Evolutionary conservation across 768 basidiomycete genomes (phyloP), one percentile per base, ranked within the genome.

Genomic region (Mrakia gelida): DNA sequence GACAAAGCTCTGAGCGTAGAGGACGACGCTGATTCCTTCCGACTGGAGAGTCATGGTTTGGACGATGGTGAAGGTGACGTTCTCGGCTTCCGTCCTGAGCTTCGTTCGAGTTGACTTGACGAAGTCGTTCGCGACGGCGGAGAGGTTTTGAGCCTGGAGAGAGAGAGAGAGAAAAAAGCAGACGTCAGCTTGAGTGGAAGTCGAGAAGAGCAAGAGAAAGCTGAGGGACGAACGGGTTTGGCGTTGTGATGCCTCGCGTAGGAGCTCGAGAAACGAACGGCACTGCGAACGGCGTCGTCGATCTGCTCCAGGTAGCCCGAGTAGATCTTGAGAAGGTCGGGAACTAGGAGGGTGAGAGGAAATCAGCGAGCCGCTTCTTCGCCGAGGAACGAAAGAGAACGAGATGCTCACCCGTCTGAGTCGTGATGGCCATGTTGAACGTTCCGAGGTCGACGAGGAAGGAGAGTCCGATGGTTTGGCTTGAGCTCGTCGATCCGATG

Each of bases 391-490:
- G 56, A 23, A 81, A 62, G 81, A 80, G n/a, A 83, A 74, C 38
- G 2, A 83, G 80, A 18, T 78, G 52, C 23, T 83, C 81, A 43
- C 84, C 80, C 2, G 81, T 81, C 1, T 82, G 79, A 26, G 83
- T 76, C n/a, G 84, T 80, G 21, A 82, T 62, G n/a, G 83, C 80
- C 32, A 80, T 77, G n/a, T 82, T 77, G 74, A 85, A 77, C 18
- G 80, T 61, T 5, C 84, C 84, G 8, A 83, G 80, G 34, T 82
- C 65, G 71, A 85, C 83, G 21, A 79, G 78, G 75, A 85, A 84
- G 5, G 82, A 79, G 5, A 85, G 81, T 16, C 80, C 75, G 26
- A 83, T 79, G n/a, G 81, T 78, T 28, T 52, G 43, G 59, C 62
- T 38, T 2, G 41, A 49, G 0, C 59, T 70, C 28, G 23, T 28